A percentile compares a stretch with the other conserved stretches of the same genome.
Evolutionary conservation across 306 rosid genomes (phyloP).

Genomic region (Prunus campanulata): DNA sequence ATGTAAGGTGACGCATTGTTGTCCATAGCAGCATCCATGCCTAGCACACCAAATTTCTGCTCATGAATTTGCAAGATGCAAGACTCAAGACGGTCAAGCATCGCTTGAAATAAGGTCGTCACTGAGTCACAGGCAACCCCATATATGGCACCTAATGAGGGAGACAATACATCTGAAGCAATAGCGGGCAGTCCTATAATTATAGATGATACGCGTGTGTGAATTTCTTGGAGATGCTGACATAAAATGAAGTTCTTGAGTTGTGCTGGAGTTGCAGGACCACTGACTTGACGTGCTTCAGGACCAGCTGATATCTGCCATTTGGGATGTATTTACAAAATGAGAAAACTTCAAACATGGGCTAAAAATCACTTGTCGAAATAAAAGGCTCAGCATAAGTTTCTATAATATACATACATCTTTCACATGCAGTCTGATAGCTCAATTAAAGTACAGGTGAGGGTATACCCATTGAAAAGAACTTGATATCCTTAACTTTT

Average conservation of each 20-base stretch:
- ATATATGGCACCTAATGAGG: constrained; percentile 80
- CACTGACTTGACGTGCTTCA: constrained; percentile 90
- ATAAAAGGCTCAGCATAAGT: constrained; percentile 8
- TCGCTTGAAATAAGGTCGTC: constrained; percentile 85
- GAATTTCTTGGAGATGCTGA: constrained; percentile 94
- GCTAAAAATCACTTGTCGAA: background rate
- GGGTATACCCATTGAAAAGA: background rate
- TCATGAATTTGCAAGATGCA: constrained; percentile 93
- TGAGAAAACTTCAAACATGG: constrained; percentile 16
- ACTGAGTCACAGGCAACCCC: constrained; percentile 96
- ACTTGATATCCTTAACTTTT: background rate
- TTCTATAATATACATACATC: constrained; percentile 5
- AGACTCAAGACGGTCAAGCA: constrained; percentile 95
- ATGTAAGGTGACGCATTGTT: constrained; percentile 93
- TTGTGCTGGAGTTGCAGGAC: constrained; percentile 91
- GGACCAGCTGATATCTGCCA: constrained; percentile 95
- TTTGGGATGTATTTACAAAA: constrained; percentile 11
- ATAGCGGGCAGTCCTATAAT: constrained; percentile 74
- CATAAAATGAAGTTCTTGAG: constrained; percentile 82
- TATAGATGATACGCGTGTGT: constrained; percentile 62
- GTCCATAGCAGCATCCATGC: constrained; percentile 95
- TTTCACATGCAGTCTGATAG: background rate
- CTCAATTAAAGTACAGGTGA: background rate
- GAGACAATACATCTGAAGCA: constrained; percentile 90
- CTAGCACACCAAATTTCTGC: constrained; percentile 76